phyloP scores from a whole-genome alignment of 2,329 filamentous ascomycete species.

The Penicillium hesseltinei region DNA sequence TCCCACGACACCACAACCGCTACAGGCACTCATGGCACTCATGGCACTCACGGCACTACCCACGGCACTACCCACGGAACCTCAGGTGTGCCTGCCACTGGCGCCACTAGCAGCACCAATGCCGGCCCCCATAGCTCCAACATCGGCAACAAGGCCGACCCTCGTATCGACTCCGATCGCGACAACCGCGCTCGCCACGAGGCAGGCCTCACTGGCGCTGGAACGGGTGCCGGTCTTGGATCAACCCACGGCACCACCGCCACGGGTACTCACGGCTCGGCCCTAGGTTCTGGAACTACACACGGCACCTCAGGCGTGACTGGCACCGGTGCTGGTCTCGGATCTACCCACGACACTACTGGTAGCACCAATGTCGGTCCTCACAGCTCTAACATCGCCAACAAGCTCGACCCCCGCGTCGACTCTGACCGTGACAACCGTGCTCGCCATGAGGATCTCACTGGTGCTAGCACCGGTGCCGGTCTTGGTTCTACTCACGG shows the following conservation, averaged over 20 bases:
- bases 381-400: conserved; percentile 33
- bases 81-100: not conserved
- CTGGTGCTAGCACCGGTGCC: not conserved
- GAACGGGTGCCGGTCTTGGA: not conserved
- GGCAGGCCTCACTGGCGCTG: not conserved
- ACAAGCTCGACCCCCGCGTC: conserved; percentile 32
- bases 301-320: not conserved
- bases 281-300: not conserved
- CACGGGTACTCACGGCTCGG: not conserved
- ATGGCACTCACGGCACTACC: not conserved
- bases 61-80: not conserved
- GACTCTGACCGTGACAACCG: conserved; percentile 41
- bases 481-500: not conserved
- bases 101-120: conserved; percentile 5
- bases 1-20: not conserved
- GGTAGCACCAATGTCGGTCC: conserved; percentile 33
- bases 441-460: not conserved
- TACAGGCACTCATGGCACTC: not conserved
- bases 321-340: not conserved
- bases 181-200: conserved; percentile 4
- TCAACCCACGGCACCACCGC: not conserved
- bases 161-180: conserved; percentile 28
- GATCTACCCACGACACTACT: not conserved
- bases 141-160: conserved; percentile 22
- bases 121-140: conserved; percentile 20